Percentiles rank a stretch among this genome's conserved stretches.
Evolutionary conservation across 768 basidiomycete species (phyloP).

Genomic region (Tylopilus balloui): DNA sequence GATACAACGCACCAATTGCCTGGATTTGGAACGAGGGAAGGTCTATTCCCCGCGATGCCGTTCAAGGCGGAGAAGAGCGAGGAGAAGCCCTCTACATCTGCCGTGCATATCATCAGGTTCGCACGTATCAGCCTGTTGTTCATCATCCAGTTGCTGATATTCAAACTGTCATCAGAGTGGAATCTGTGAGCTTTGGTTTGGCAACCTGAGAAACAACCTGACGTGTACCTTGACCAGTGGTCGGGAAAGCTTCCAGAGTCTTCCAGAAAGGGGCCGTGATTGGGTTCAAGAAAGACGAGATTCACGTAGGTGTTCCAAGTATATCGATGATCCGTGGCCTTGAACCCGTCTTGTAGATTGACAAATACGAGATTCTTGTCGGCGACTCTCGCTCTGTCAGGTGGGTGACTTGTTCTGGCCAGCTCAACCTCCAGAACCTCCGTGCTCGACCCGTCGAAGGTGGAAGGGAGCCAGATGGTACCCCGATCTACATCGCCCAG

Average conservation of each 20-base stretch:
- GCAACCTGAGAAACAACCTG: not conserved
- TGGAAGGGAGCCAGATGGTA: constrained; percentile 60
- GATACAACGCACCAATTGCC: constrained; percentile 44
- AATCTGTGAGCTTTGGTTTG: constrained; percentile 38
- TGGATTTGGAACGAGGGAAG: constrained; percentile 63
- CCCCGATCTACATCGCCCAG: constrained; percentile 55
- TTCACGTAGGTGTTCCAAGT: constrained; percentile 42
- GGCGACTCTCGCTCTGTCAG: constrained; percentile 52
- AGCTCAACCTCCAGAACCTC: constrained; percentile 41
- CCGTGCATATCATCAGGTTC: constrained; percentile 55
- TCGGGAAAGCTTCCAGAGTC: constrained; percentile 58
- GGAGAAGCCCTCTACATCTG: constrained; percentile 52
- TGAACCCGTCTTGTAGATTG: constrained; percentile 40
- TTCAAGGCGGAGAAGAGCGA: constrained; percentile 53
- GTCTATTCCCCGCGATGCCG: constrained; percentile 53
- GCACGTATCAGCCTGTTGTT: constrained; percentile 9
- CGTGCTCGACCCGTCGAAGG: constrained; percentile 58
- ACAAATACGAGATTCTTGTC: constrained; percentile 65
- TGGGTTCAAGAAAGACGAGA: constrained; percentile 55
- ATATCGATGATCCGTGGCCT: not conserved
- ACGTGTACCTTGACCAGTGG: constrained; percentile 36
- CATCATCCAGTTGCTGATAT: not conserved
- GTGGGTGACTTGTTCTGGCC: constrained; percentile 53
- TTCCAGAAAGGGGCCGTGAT: constrained; percentile 62
- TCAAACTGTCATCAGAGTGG: constrained; percentile 40